Evolutionary conservation across 768 basidiomycete genomes (phyloP), one percentile per base, ranked within the genome.

Genomic region (Hemileccinum rubropunctum): DNA sequence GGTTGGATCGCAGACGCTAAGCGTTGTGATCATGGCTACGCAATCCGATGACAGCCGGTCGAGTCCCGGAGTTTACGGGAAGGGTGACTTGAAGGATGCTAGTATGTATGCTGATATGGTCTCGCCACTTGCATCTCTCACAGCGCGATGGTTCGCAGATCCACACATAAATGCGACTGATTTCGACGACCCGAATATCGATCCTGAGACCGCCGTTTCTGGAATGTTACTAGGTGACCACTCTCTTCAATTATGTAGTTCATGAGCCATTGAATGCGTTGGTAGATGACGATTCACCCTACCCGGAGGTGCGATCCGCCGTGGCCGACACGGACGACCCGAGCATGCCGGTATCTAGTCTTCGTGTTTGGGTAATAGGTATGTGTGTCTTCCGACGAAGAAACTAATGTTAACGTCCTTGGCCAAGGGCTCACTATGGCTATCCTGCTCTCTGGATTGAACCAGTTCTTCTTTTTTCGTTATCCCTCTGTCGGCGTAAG

Each of bases 281-380:
- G 26, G 7, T 47, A 73, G 78, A 78, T 61, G 86, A 91, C 56
- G 49, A 50, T 39, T 50, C 49, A 9, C 49, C 49, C 9, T 92
- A 92, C 63, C 86, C 87, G 20, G 90, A 91, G 67, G 88, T 89
- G 20, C 80, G 87, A 43, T 82, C 85, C 3, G 86, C 88, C 12
- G 86, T 88, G 13, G 81, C 83, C 21, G 87, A 86, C 64, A 83
- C 79, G 33, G 86, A 89, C 58, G 86, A 88, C 61, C 77, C 77
- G 4, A 66, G 67, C 32, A 86, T 87, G 71, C 84, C 84, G 1
- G 76, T 71, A 5, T 76, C 75, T 28, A 78, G 79, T 32, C 34
- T 91, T 20, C 80, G 83, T 42, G 75, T 79, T 6, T 85, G 83
- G 82, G 67, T 77, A 0, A 68, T 85, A 37, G 84, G 84, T 59